Evolutionary conservation across 1,139 yeast species (phyloP), one percentile per base, ranked within the genome.

Genomic region (Pichia sp.): DNA sequence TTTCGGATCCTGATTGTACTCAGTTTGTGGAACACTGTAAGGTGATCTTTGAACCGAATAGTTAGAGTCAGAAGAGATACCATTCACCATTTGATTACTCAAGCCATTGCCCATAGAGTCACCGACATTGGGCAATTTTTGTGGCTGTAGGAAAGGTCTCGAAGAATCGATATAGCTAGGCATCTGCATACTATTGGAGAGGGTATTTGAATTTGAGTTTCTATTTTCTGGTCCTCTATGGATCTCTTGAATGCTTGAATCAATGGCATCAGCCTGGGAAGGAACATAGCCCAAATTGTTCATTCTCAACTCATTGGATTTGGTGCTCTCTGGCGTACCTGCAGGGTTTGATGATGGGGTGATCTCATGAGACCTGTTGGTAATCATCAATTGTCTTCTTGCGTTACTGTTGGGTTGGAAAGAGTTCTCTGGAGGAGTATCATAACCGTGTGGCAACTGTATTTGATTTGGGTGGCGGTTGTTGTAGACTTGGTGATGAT

Each of bases 201-300:
- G 8, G 58, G 52, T 26, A 8, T 30, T 26, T 31, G 13, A 23
- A 36, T 59, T 63, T n/a, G 31, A 30, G 48, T 66, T 64, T 52
- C 64, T 56, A 49, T 60, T 64, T 51, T 65, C 70, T 1, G 71
- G 70, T 1, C 67, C 69, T 49, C 69, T 62, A 30, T 59, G 62
- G 47, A 70, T 65, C 54, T 70, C 73, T 56, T 64, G 69, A 49
- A 68, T 67, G 3, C 67, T 61, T 1, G 65, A 57, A 19, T 63
- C 66, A 31, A 55, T 53, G 36, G 47, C 53, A 16, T 59, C 64
- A 23, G 54, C 34, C 4, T 50, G 30, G 3, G 56, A 36, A 30
- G 52, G 49, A 26, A 56, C 52, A 41, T 48, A 48, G 8, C 53
- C 49, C n/a, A 41, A 36, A 43, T 41, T 53, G 32, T 30, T 47